These are phyloP conservation scores for Rhizopus sp. DNA, from an alignment of 371 early-diverging fungal genomes.

Conservation along the genomic window DNA sequence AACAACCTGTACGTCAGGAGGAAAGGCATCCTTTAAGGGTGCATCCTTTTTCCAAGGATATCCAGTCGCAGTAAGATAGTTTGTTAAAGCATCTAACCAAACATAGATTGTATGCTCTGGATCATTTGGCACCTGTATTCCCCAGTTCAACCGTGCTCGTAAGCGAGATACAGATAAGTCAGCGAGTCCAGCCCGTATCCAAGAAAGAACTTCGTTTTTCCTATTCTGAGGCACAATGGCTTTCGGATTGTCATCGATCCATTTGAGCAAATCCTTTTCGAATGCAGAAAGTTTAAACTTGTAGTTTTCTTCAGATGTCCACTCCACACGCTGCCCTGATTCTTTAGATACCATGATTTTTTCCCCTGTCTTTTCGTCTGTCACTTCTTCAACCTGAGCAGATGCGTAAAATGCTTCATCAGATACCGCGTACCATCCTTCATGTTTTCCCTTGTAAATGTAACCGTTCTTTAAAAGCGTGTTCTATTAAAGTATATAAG, in stretches of 20 bases:
- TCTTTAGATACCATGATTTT: conserved; percentile 70
- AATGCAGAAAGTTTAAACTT: conserved; percentile 82
- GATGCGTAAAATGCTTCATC: conserved; percentile 93
- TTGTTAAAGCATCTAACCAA: conserved; percentile 95
- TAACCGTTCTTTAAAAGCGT: conserved; percentile 69
- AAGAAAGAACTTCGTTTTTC: conserved; percentile 61
- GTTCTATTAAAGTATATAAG: conserved; percentile 39
- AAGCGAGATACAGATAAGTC: conserved; percentile 92
- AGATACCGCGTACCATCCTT: conserved; percentile 96
- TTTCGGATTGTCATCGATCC: conserved; percentile 65
- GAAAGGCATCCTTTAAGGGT: conserved; percentile 55
- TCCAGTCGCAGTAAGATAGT: conserved; percentile 88
- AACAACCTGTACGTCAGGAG: conserved; percentile 83
- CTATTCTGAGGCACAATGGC: conserved; percentile 68
- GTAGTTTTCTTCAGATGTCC: conserved; percentile 92
- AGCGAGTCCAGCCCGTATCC: conserved; percentile 51
- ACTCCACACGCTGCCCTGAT: conserved; percentile 85
- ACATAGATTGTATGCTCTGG: conserved; percentile 92
- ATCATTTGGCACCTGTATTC: conserved; percentile 91
- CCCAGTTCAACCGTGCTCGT: conserved; percentile 83
- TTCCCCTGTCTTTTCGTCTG: conserved; percentile 59
- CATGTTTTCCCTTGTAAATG: conserved; percentile 90
- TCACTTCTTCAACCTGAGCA: conserved; percentile 71
- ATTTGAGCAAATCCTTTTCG: conserved; percentile 58
- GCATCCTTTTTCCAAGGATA: conserved; percentile 66